phyloP scores from a whole-genome alignment of 129 eudicot species.

The Ambrosia trifida region DNA sequence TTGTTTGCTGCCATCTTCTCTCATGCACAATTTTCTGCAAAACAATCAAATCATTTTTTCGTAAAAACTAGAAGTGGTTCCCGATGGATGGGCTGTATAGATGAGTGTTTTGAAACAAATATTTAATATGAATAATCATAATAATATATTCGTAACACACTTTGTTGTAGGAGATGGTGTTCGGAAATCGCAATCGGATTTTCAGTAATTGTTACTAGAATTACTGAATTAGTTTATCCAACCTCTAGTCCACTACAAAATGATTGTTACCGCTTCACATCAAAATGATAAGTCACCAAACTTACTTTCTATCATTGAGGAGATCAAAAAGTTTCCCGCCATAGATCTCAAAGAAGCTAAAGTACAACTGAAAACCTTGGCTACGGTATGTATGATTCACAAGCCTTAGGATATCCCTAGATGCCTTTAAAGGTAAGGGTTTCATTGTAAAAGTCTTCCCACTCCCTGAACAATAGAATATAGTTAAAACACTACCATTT shows the following conservation, averaged over 20 bases:
- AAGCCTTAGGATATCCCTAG: constrained; percentile 79
- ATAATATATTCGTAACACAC: background rate
- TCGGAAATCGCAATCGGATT: background rate
- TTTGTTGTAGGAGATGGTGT: background rate
- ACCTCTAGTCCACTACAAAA: background rate
- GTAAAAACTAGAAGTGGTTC: background rate
- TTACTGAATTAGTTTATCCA: background rate
- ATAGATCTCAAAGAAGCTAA: constrained; percentile 96
- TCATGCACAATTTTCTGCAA: constrained; percentile 86
- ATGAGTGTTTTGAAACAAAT: background rate
- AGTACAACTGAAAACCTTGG: constrained; percentile 85
- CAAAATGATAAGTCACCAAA: background rate
- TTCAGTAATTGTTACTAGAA: too few relatives aligned
- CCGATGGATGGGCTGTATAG: background rate
- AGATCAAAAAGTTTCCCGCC: constrained; percentile 95
- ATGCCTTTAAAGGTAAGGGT: constrained; percentile 90
- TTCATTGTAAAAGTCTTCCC: constrained; percentile 97
- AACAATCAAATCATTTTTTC: constrained; percentile 12
- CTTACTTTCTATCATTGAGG: constrained; percentile 83
- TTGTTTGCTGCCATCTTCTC: constrained; percentile 97
- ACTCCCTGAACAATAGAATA: constrained; percentile 61
- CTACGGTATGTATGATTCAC: constrained; percentile 89
- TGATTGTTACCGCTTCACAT: background rate
- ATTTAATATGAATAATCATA: background rate
- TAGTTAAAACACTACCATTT: background rate